phyloP scores from a whole-genome alignment of 257 asterid genomes.

The Jaltomata sinuosa region DNA sequence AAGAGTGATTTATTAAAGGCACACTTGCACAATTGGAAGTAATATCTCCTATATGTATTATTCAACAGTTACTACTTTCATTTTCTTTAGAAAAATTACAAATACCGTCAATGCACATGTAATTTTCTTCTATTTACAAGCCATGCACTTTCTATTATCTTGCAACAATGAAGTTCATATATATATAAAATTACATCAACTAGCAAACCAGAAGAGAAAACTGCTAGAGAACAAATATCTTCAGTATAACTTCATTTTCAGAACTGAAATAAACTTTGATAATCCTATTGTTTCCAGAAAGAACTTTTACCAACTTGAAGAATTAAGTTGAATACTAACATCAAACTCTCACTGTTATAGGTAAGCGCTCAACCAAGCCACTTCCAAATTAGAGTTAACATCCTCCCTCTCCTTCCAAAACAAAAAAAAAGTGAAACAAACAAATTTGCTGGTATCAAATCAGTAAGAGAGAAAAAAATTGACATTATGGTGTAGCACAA shows the following conservation, averaged over 20 bases:
- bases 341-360: background rate
- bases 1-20: background rate
- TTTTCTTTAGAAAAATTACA: background rate
- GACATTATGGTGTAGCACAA: background rate
- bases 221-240: background rate
- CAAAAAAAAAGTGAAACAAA: background rate
- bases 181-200: background rate
- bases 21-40: background rate
- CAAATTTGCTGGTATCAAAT: background rate
- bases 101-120: background rate
- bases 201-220: background rate
- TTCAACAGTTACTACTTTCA: background rate
- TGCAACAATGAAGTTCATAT: background rate
- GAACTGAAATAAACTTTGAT: background rate
- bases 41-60: background rate
- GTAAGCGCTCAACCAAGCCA: background rate
- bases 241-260: background rate
- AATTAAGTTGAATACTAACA: background rate
- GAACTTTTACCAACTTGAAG: background rate
- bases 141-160: background rate
- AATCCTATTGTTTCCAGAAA: background rate
- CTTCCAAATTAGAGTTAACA: background rate
- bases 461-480: background rate
- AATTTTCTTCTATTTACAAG: background rate
- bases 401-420: background rate